phyloP scores from a whole-genome alignment of 2,329 filamentous ascomycete species.

The Ceratocystis papillata region DNA sequence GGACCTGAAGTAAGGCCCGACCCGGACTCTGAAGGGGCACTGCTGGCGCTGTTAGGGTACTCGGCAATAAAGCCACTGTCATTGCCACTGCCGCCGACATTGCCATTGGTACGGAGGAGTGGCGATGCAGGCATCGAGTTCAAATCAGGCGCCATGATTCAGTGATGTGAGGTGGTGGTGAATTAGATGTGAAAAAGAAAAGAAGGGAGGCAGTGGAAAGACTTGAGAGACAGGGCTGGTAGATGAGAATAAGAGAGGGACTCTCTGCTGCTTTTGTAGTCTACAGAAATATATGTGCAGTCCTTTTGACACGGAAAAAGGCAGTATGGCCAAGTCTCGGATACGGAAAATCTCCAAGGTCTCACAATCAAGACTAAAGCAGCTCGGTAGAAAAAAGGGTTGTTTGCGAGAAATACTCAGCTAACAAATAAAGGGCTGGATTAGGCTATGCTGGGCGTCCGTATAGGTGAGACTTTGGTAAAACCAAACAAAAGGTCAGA shows the following conservation, averaged over 20 bases:
- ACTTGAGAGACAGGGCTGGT: not conserved
- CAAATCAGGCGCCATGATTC: constrained; percentile 58
- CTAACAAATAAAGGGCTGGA: not conserved
- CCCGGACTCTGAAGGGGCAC: constrained; percentile 16
- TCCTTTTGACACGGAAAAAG: not conserved
- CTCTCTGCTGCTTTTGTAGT: not conserved
- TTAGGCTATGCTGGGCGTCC: not conserved
- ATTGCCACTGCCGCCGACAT: constrained; percentile 24
- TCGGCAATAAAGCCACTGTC: not conserved
- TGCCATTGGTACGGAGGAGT: constrained; percentile 28
- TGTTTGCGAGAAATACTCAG: not conserved
- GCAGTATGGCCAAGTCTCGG: not conserved
- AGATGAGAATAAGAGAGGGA: not conserved
- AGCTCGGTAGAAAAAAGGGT: not conserved
- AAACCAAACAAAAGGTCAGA: not conserved
- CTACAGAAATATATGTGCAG: not conserved
- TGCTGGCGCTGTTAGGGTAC: not conserved
- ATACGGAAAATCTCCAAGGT: constrained; percentile 12
- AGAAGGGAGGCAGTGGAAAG: not conserved
- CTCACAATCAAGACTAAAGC: not conserved
- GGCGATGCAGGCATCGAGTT: constrained; percentile 56
- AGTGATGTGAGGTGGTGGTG: not conserved
- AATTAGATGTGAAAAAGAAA: not conserved
- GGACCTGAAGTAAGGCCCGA: constrained; percentile 21
- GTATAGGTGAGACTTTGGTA: constrained; percentile 3